Evolutionary conservation across 345 rosid genomes (phyloP), one percentile per base, ranked within the genome.

Genomic region (Boechera retrofracta): DNA sequence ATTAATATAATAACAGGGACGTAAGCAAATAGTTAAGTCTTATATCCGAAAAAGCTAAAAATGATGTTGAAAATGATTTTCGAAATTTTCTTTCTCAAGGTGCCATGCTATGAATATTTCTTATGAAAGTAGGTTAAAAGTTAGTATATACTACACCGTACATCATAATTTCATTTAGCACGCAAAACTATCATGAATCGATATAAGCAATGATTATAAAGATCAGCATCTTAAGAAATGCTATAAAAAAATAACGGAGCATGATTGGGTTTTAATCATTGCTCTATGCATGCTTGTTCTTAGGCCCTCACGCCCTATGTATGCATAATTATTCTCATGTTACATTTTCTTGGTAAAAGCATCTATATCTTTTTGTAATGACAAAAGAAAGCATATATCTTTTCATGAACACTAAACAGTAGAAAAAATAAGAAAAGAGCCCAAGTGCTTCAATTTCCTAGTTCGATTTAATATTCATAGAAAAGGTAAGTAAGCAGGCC

Each of bases 271-370:
- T 45, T 54, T 45, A 77, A 77, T 77, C 76, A 77, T 71, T 64
- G 72, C 67, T 57, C 76, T 77, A 71, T 71, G 72, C 81, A 77
- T 71, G 81, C 81, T 71, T 64, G 61, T 18, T 71, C 61, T 77
- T 56, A 71, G 66, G 36, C 67, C 53, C 67, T 77, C 76, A 71
- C 72, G 76, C 72, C 71, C 80, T 71, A 71, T 15, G 49, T 71
- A 71, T 15, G 49, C 72, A 71, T 64, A 72, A 77, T 71, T 70
- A 47, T 55, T 45, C 39, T 56, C 71, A 45, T 77, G 59, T 70
- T 63, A 55, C 44, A 64, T 61, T 61, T 49, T 69, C 41, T 54
- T 53, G 56, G 69, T 49, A 58, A 75, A 75, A 26, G 45, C 58
- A 65, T 53, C 6, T 55, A 53, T 53, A 58, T 42, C 1, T 51